phyloP scores from a whole-genome alignment of 352 stramenopile genomes.

The Globisporangium parvum region DNA sequence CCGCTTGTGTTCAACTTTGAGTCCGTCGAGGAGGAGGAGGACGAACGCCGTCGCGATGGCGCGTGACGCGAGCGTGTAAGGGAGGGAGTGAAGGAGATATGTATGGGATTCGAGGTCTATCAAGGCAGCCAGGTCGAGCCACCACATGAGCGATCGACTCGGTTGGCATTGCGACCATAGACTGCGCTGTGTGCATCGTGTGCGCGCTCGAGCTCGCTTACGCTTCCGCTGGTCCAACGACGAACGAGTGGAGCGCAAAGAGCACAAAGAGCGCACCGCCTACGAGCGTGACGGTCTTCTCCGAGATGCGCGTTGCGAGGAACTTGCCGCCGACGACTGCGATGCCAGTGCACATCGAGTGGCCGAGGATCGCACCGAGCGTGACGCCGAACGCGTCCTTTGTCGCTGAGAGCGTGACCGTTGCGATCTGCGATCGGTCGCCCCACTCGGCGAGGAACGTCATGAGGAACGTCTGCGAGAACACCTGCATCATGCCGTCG shows the following conservation, averaged over 20 bases:
- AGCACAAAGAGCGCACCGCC: conserved; percentile 95
- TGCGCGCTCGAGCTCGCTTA: conserved; percentile 1
- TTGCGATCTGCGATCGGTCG: conserved; percentile 97
- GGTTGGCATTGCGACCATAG: too few relatives aligned
- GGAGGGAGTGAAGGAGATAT: not conserved
- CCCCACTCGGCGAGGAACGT: conserved; percentile 99
- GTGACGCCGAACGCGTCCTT: conserved; percentile 95
- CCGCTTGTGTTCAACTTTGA: conserved; percentile 47
- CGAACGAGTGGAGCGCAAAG: conserved; percentile 96
- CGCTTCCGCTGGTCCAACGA: conserved; percentile 66
- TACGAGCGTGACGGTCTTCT: conserved; percentile 95
- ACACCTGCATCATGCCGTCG: conserved; percentile 81
- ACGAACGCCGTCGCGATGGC: conserved; percentile 2
- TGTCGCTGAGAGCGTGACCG: conserved; percentile 95
- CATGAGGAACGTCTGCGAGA: conserved; percentile 94
- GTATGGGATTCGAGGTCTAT: conserved; percentile 1
- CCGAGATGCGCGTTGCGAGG: conserved; percentile 95
- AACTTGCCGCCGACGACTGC: conserved; percentile 97
- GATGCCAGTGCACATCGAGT: conserved; percentile 97
- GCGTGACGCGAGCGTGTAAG: not conserved
- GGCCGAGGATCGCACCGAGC: conserved; percentile 93
- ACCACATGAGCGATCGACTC: too few relatives aligned
- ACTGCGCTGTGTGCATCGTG: too few relatives aligned
- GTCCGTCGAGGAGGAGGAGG: conserved; percentile 24
- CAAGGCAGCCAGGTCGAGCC: too few relatives aligned